These are phyloP conservation scores for Trichoderma atrobrunneum DNA, from an alignment of 2,329 filamentous ascomycete species.

Conservation along the genomic window DNA sequence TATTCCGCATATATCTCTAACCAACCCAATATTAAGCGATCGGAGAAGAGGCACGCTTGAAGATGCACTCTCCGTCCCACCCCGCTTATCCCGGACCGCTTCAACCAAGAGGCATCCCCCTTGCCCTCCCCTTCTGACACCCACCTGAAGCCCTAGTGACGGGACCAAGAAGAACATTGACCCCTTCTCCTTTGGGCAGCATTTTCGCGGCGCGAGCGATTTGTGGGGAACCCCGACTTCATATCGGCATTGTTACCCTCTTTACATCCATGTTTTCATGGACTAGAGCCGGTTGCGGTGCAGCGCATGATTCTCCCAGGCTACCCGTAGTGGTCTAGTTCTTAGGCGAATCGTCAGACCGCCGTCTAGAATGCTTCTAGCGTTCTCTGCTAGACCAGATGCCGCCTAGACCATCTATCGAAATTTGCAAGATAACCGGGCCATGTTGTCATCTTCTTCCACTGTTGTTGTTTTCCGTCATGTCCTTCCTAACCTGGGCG, in stretches of 20 bases:
- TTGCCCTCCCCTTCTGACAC: background rate
- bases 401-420: background rate
- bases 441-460: conserved; percentile 11
- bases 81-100: conserved; percentile 7
- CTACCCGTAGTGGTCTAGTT: background rate
- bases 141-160: conserved; percentile 9
- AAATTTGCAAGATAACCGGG: conserved; percentile 13
- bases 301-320: background rate
- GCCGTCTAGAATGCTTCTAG: conserved; percentile 18
- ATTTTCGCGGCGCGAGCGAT: background rate
- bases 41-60: conserved; percentile 12
- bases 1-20: background rate
- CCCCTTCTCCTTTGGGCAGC: background rate
- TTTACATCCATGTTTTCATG: background rate
- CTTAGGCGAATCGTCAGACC: conserved; percentile 1
- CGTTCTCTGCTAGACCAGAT: background rate
- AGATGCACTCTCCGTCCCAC: conserved; percentile 10
- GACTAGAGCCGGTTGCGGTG: background rate
- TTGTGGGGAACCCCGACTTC: conserved; percentile 5
- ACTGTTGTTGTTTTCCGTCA: background rate
- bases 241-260: conserved; percentile 6
- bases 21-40: conserved; percentile 10
- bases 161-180: background rate
- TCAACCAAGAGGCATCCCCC: background rate
- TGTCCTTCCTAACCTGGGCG: background rate